Evolutionary conservation across 2,329 filamentous ascomycete species (phyloP).

Genomic region (Orbilia javanica): DNA sequence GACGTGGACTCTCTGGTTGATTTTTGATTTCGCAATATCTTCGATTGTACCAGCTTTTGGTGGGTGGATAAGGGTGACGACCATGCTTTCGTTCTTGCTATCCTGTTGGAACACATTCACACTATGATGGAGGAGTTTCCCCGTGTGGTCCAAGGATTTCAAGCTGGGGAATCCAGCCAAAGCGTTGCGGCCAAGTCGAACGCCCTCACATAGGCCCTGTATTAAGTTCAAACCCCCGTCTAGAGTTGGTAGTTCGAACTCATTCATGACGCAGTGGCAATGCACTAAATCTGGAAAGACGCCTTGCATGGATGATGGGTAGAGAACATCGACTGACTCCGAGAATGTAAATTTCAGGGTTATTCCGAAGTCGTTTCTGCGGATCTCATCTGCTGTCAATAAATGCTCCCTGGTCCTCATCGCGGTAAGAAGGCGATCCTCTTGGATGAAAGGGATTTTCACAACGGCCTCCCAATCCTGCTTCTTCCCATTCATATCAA

Average conservation of each 20-base stretch:
- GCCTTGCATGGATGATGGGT: constrained; percentile 87
- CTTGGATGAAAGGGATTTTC: constrained; percentile 98
- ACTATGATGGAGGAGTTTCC: constrained; percentile 84
- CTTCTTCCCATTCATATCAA: constrained; percentile 99
- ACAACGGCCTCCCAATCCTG: constrained; percentile 99
- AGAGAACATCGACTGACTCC: constrained; percentile 80
- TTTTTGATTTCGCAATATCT: constrained; percentile 16
- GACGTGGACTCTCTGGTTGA: constrained; percentile 53
- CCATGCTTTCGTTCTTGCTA: constrained; percentile 95
- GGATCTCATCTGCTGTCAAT: constrained; percentile 81
- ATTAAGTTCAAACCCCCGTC: constrained; percentile 84
- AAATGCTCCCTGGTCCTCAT: constrained; percentile 86
- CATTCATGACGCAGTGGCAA: constrained; percentile 94
- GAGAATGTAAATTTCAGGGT: constrained; percentile 93
- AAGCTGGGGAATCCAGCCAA: constrained; percentile 93
- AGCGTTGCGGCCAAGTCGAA: constrained; percentile 83
- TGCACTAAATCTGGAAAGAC: constrained; percentile 88
- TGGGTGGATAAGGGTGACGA: constrained; percentile 77
- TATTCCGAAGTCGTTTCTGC: constrained; percentile 89
- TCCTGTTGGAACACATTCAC: constrained; percentile 96
- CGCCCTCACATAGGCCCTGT: constrained; percentile 84
- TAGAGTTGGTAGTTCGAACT: constrained; percentile 92
- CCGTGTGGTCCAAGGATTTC: constrained; percentile 85
- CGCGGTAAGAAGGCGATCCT: constrained; percentile 83
- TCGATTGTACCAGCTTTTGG: constrained; percentile 28